Evolutionary conservation across 129 eudicot genomes (phyloP).

Genomic region (Tanacetum coccineum): DNA sequence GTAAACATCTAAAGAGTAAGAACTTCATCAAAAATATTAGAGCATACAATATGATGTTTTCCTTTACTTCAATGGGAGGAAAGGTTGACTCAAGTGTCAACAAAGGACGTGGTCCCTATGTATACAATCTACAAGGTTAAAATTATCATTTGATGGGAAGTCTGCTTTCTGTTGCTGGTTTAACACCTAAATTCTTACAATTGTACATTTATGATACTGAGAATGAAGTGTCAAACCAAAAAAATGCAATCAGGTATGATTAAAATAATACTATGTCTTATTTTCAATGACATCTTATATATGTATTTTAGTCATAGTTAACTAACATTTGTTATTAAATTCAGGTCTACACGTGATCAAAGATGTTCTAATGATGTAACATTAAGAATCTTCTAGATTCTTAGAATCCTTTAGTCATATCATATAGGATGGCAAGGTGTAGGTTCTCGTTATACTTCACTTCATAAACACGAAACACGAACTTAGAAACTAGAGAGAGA

Average conservation of each 20-base stretch:
- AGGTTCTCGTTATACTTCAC: no score
- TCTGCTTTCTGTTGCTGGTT: background rate
- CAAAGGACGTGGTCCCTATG: background rate
- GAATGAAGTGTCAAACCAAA: background rate
- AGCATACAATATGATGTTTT: background rate
- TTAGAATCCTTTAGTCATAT: background rate
- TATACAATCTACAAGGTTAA: background rate
- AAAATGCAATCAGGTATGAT: background rate
- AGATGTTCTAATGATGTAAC: background rate
- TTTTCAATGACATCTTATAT: background rate
- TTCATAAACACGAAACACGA: no score
- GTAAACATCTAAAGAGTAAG: background rate
- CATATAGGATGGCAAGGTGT: background rate
- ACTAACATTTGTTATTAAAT: background rate
- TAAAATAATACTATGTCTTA: background rate
- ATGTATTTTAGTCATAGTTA: background rate
- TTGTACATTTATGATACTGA: background rate
- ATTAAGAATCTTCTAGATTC: background rate
- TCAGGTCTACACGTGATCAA: background rate
- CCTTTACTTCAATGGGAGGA: background rate
- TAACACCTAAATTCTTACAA: background rate
- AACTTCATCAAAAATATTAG: background rate
- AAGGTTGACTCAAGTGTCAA: background rate
- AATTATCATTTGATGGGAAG: background rate
- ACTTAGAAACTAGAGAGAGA: no score